Percentiles rank a stretch among this genome's conserved stretches.
These are phyloP conservation scores for Suillus spraguei DNA, from an alignment of 768 basidiomycete species.

Conservation along the genomic window DNA sequence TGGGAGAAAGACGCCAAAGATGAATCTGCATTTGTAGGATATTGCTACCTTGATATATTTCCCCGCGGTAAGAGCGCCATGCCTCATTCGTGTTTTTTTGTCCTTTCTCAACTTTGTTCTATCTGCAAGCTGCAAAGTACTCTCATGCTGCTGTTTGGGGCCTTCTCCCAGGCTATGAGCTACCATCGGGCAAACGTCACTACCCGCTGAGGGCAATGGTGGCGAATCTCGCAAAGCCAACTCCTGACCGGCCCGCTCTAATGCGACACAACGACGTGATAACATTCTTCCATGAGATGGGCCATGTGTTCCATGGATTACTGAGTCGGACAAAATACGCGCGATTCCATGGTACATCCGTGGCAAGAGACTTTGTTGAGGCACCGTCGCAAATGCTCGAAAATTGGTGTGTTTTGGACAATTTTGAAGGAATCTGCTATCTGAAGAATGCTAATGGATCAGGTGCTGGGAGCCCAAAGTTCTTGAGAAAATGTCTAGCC, in stretches of 20 bases:
- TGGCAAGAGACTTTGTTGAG: constrained; percentile 84
- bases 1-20: constrained; percentile 81
- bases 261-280: constrained; percentile 88
- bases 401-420: constrained; percentile 59
- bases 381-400: constrained; percentile 95
- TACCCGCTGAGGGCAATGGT: constrained; percentile 88
- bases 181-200: constrained; percentile 55
- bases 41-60: constrained; percentile 88
- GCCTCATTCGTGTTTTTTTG: constrained; percentile 4
- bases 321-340: constrained; percentile 70
- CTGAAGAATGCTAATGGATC: not conserved
- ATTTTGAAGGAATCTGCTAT: not conserved
- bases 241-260: constrained; percentile 75
- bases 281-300: constrained; percentile 94
- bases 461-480: constrained; percentile 86
- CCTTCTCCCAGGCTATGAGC: constrained; percentile 66
- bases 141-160: constrained; percentile 88
- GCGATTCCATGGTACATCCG: constrained; percentile 82
- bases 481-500: constrained; percentile 70
- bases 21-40: constrained; percentile 74
- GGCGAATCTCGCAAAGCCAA: constrained; percentile 87
- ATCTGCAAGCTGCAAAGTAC: constrained; percentile 65
- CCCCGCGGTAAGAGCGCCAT: constrained; percentile 59
- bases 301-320: constrained; percentile 71
- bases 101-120: not conserved